These are phyloP conservation scores for Groenewaldozyma sp. DNA, from an alignment of 1,139 yeast species.

Conservation along the genomic window DNA sequence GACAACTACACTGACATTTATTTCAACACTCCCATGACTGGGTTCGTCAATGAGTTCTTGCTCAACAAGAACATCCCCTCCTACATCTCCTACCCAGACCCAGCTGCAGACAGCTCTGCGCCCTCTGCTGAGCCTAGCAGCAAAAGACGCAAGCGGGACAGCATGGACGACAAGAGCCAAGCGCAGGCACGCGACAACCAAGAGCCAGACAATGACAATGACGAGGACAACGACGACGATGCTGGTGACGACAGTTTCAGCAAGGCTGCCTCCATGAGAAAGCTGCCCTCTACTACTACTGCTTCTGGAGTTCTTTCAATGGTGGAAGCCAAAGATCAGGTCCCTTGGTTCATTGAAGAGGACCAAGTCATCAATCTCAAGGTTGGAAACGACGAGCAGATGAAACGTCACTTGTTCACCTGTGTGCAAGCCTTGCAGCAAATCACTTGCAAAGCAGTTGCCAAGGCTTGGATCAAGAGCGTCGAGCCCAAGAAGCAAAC, in stretches of 20 bases:
- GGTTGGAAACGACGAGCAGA: slow-evolving; percentile 5
- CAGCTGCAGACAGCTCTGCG: neutral
- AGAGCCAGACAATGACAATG: neutral
- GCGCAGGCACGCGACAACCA: neutral
- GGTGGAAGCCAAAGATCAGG: neutral
- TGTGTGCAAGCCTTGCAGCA: slow-evolving; percentile 37
- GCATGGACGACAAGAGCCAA: too few species aligned
- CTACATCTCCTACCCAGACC: neutral
- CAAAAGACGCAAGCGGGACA: too few species aligned
- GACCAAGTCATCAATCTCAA: neutral
- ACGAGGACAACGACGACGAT: neutral
- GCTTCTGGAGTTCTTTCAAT: neutral
- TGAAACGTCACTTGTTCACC: slow-evolving; percentile 3
- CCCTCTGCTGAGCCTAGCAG: neutral
- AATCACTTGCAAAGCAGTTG: slow-evolving; percentile 48
- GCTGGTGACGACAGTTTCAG: neutral
- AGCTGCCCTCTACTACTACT: neutral
- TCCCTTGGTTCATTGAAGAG: neutral
- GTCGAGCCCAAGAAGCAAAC: slow-evolving; percentile 65
- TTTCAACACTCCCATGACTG: slow-evolving; percentile 10
- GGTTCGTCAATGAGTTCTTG: slow-evolving; percentile 12
- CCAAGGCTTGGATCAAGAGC: slow-evolving; percentile 58
- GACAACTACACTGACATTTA: slow-evolving; percentile 10
- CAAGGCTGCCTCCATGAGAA: neutral
- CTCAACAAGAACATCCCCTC: slow-evolving; percentile 6